These are phyloP conservation scores for Periconia sp. DNA, from an alignment of 2,329 filamentous ascomycete genomes.

Conservation along the genomic window DNA sequence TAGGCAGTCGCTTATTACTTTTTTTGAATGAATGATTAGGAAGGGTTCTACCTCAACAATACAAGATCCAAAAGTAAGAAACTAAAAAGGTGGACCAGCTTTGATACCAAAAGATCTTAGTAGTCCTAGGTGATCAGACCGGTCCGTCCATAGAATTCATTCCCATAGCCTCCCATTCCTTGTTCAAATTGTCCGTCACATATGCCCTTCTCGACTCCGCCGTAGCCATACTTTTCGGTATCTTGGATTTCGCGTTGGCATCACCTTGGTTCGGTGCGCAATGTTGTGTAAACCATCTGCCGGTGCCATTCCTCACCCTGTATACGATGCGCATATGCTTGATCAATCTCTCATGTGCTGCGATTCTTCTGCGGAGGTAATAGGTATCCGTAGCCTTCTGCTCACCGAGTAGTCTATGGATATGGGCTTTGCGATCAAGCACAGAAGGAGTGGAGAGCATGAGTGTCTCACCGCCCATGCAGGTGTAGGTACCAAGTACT, in stretches of 20 bases:
- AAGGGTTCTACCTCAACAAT: no score
- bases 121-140: no score
- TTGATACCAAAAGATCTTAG: no score
- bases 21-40: no score
- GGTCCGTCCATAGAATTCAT: not conserved
- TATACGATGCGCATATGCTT: constrained; percentile 15
- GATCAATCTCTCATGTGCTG: constrained; percentile 22
- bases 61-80: no score
- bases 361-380: constrained; percentile 15
- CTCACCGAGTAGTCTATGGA: constrained; percentile 16
- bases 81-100: no score
- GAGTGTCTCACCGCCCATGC: constrained; percentile 20
- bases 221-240: constrained; percentile 18
- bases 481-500: constrained; percentile 15
- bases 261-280: not conserved
- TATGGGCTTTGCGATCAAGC: constrained; percentile 17
- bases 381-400: not conserved
- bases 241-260: not conserved
- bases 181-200: constrained; percentile 16
- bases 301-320: not conserved
- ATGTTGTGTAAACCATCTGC: not conserved
- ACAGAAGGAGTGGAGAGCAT: constrained; percentile 31
- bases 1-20: no score
- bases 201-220: constrained; percentile 18
- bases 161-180: constrained; percentile 21